Evolutionary conservation across 495 filamentous ascomycete genomes (phyloP), one percentile per base, ranked within the genome.

Genomic region (Aspergillus wentii): DNA sequence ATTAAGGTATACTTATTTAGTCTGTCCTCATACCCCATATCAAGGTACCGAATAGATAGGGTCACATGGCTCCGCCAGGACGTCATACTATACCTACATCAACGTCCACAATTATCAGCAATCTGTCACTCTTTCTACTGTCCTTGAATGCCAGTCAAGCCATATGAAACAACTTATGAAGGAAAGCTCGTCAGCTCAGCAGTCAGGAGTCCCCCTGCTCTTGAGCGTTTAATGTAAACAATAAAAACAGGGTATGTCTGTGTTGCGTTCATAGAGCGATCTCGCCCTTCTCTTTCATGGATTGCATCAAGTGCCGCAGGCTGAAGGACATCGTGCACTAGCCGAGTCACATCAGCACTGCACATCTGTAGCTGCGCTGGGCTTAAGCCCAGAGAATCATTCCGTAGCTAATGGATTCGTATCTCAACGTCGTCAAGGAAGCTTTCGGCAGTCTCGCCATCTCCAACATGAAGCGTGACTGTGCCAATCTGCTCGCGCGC

Each of bases 291-390:
- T 33, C 30, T 33, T 33, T 33, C 30, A 10, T 33, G 30, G 18
- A 33, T 33, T 17, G 16, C 30, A 33, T 33, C 30, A 17, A 33
- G 30, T 33, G 30, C 30, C 10, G 30, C 30, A 17, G 30, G 30
- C 30, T 33, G 30, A 33, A 33, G 30, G 30, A 33, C 10, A 17
- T 33, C 30, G 4, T 33, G 30, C 30, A 33, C 30, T 33, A 33
- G 30, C 30, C 13, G 30, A 33, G 30, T 33, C 30, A 33, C 30
- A n/a, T 33, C 10, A 10, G 18, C 18, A 33, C 10, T 18, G 13
- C 10, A n/a, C 18, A 16, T 33, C 30, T 33, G 30, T 16, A 10
- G 30, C 30, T 33, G 30, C 30, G 30, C 30, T 16, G 30, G 30
- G 3, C 30, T 33, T 2, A 17, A 7, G 30, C 30, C 13, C 30